Evolutionary conservation across 257 asterid genomes (phyloP).

Genomic region (Scutellaria galericulata): DNA sequence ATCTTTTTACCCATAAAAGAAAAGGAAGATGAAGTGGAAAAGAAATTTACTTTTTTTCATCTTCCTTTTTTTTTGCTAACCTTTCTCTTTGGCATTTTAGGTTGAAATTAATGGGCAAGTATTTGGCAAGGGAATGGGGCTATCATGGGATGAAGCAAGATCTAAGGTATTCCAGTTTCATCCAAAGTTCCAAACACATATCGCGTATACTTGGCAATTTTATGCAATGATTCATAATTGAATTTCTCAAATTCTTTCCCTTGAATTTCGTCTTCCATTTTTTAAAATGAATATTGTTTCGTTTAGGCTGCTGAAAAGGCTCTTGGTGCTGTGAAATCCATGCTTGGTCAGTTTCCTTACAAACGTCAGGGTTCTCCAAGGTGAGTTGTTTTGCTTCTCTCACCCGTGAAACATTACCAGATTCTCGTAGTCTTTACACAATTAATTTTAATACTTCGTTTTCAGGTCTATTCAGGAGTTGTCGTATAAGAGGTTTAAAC

Average conservation of each 20-base stretch:
- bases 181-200: neutral
- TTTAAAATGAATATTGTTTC: slow-evolving; percentile 10
- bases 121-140: slow-evolving; percentile 83
- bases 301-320: slow-evolving; percentile 93
- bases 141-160: slow-evolving; percentile 90
- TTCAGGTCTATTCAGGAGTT: slow-evolving; percentile 74
- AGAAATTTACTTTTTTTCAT: neutral
- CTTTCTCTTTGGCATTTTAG: slow-evolving; percentile 46
- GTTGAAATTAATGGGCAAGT: slow-evolving; percentile 93
- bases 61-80: slow-evolving; percentile 1
- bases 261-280: neutral
- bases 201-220: neutral
- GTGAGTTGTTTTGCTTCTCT: slow-evolving; percentile 50
- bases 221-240: no score
- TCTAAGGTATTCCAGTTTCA: slow-evolving; percentile 58
- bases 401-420: neutral
- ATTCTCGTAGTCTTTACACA: neutral
- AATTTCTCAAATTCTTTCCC: no score
- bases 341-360: slow-evolving; percentile 64
- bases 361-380: slow-evolving; percentile 84
- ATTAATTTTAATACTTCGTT: neutral
- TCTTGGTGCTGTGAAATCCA: slow-evolving; percentile 70
- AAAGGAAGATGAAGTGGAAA: neutral
- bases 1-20: slow-evolving; percentile 12
- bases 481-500: slow-evolving; percentile 66